Conservation (phyloP, 129 eudicot genomes). For the Helianthus annuus region HanXRQr2.0-SUNRISE NC_035442.2:172072437-172072936, state of each 20-base stretch:
- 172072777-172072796: conserved; percentile 47
- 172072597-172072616: conserved; percentile 54
- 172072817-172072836: conserved; percentile 53
- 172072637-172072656: conserved; percentile 61
- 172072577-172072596: conserved; percentile 70
- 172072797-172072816: conserved; percentile 63
- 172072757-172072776: conserved; percentile 48
- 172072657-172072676: conserved; percentile 57
- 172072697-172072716: conserved; percentile 51
- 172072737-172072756: conserved; percentile 36
- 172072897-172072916: conserved; percentile 58
- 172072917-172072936: conserved; percentile 69
- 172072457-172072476: conserved; percentile 40
- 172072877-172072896: conserved; percentile 61
- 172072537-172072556: conserved; percentile 41
- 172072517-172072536: conserved; percentile 41
- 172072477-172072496: conserved; percentile 53
- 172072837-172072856: conserved; percentile 46
- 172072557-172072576: conserved; percentile 62
- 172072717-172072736: conserved; percentile 50
- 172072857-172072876: conserved; percentile 56
- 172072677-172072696: conserved; percentile 68
- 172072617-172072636: conserved; percentile 55
- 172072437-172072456: conserved; percentile 3
- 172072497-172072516: conserved; percentile 53